Base-by-base conservation (phyloP, 1,139 yeast species). In the Geotrichum bryndzae region DNA sequence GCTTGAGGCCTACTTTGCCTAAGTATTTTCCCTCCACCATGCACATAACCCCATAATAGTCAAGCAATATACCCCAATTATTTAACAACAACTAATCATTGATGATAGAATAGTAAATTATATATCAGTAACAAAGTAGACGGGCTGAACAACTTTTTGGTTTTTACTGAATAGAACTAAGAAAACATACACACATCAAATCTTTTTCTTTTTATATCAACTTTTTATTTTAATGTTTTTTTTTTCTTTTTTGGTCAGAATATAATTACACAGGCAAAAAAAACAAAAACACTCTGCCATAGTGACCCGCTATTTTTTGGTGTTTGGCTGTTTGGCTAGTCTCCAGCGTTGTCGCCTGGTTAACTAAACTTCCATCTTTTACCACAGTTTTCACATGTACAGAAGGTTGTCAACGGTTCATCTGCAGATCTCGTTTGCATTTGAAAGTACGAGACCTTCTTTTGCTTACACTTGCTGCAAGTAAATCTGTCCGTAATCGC, bases 391-490 rank as follows among this genome's bases (percentile, higher is more conserved):
- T 92, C 97, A 79, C 98, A 94, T 1, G 97, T 92, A 79, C 98
- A 94, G 74, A 94, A 94, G 1, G 99, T 94, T 8, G 99, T 94
- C 72, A 94, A 83, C 64, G 99, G 99, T 76, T 94, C 99, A 84
- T 94, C 99, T 31, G 99, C 99, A 63, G 96, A 89, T 76, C 99
- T 82, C 51, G 99, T 94, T 80, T 94, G 99, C 88, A 94, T 84
- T 78, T 94, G 99, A 76, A 91, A 94, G 75, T 94, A 94, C 69
- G 96, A 89, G 50, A 94, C 99, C 79, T 90, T 90, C 80, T 92
- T 90, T 74, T 91, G 94, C 77, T 92, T 94, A 82, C 99, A 94
- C 76, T 94, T 94, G 64, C 98, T 97, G 78, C 99, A 94, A 2
- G 96, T 89, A 74, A 94, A 94, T 74, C 98, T 82, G 75, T 94